Evolutionary conservation across 2,329 filamentous ascomycete species (phyloP).

Genomic region (Fusarium beomiforme): DNA sequence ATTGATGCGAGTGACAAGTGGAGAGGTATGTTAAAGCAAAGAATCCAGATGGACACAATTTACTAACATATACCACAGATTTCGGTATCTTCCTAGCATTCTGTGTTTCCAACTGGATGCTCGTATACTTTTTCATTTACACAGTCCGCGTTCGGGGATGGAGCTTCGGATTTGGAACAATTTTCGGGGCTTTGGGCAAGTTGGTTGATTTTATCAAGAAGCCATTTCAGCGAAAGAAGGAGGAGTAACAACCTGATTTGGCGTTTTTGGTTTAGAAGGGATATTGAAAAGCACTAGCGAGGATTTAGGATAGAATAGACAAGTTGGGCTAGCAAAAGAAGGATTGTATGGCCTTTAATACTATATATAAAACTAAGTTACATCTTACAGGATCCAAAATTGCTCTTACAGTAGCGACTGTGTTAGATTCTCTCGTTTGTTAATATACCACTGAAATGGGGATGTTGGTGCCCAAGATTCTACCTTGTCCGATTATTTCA

Average conservation of each 20-base stretch:
- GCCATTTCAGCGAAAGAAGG: constrained; percentile 32
- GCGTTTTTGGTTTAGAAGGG: background rate
- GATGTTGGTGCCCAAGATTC: too few species aligned
- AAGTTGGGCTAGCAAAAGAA: background rate
- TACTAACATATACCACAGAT: constrained; percentile 39
- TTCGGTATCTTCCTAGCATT: constrained; percentile 80
- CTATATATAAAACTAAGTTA: background rate
- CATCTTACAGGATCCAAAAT: too few species aligned
- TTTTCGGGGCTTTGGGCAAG: constrained; percentile 33
- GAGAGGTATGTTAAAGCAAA: constrained; percentile 45
- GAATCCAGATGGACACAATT: background rate
- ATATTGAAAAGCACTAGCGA: background rate
- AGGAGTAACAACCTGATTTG: background rate
- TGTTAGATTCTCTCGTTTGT: background rate
- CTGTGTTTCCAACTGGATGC: constrained; percentile 73
- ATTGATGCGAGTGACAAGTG: constrained; percentile 69
- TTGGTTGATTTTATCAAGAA: constrained; percentile 31
- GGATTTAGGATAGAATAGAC: background rate
- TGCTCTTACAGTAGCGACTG: background rate
- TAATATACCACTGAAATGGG: too few species aligned
- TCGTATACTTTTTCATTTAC: constrained; percentile 83
- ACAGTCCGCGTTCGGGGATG: constrained; percentile 75
- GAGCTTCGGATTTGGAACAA: constrained; percentile 71
- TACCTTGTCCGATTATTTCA: too few species aligned
- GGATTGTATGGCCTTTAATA: background rate